Evolutionary conservation across 2,329 filamentous ascomycete genomes (phyloP), one percentile per base, ranked within the genome.

Genomic region (Arthrobotrys conoides): DNA sequence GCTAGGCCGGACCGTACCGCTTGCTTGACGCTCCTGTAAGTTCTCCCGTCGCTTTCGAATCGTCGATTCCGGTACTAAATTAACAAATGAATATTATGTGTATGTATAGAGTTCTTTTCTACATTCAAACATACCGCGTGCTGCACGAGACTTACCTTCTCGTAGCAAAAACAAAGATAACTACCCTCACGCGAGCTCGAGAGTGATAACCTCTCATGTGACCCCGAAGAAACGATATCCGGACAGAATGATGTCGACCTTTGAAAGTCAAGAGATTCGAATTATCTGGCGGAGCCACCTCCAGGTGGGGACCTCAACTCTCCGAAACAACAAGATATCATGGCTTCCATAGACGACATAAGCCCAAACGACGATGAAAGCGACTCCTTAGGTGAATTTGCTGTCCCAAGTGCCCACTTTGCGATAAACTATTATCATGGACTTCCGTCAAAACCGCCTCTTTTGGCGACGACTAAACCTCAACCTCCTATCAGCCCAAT

Each of bases 381-480:
- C 12, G 51, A 30, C 16, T 33, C n/a, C 24, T 33, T 33, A 14
- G 27, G n/a, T 18, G 27, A 18, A 12, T 55, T 55, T 5, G 4
- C 18, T 24, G n/a, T 33, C 24, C 24, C 51, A 33, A 55, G 24
- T 9, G 14, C 33, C 3, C 24, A 33, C 14, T 55, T 55, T 55
- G 33, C 51, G 51, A 55, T 33, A 55, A 33, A 55, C 48, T 51
- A 59, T n/a, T 61, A 61, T 18, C 14, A 24, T 8, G 57, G 57
- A 4, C 57, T 61, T 44, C 57, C 57, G 12, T 61, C 57, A 20
- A 24, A 27, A 2, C 57, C 57, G 10, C 18, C 36, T 8, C 57
- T 61, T 41, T 24, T 61, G 10, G 57, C 57, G 6, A 61, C 57
- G 24, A 61, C 57, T 1, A 41, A 44, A 18, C 57, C 57, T 4